Conservation (phyloP, 192 early-diverging fungal genomes). For the Entophlyctis helioformis region DNA sequence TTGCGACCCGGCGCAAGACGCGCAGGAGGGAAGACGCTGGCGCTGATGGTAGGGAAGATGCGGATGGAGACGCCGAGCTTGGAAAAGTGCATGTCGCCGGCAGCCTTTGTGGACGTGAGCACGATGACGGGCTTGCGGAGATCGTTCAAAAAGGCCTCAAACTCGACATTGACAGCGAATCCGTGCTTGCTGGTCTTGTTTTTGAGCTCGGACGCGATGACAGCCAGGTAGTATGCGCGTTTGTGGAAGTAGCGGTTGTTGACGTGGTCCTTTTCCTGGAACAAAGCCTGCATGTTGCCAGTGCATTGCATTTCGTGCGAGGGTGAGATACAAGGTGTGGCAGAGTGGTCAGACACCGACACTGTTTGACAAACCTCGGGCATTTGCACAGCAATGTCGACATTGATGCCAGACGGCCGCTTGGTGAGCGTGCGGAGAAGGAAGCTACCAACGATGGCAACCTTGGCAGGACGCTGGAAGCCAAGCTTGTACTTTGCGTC, state of each 20-base stretch:
- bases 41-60: slow-evolving; percentile 63
- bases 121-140: slow-evolving; percentile 28
- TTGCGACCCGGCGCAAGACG: slow-evolving; percentile 71
- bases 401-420: slow-evolving; percentile 48
- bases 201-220: slow-evolving; percentile 42
- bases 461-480: slow-evolving; percentile 60
- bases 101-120: slow-evolving; percentile 16
- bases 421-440: slow-evolving; percentile 63
- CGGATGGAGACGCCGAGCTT: slow-evolving; percentile 59
- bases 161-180: slow-evolving; percentile 17
- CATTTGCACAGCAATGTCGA: slow-evolving; percentile 90
- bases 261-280: slow-evolving; percentile 87
- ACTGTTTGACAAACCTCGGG: slow-evolving; percentile 51
- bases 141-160: slow-evolving; percentile 35
- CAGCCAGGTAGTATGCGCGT: slow-evolving; percentile 79
- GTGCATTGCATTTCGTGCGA: too few relatives aligned
- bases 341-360: not conserved
- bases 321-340: too few relatives aligned
- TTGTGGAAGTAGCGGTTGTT: slow-evolving; percentile 95
- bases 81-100: slow-evolving; percentile 52
- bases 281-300: slow-evolving; percentile 40
- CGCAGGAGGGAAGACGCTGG: slow-evolving; percentile 48
- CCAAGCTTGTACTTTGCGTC: slow-evolving; percentile 67
- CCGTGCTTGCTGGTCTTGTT: slow-evolving; percentile 9
- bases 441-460: slow-evolving; percentile 82